Conservation (phyloP, 306 rosid species). For the Cajanus cajan region DNA sequence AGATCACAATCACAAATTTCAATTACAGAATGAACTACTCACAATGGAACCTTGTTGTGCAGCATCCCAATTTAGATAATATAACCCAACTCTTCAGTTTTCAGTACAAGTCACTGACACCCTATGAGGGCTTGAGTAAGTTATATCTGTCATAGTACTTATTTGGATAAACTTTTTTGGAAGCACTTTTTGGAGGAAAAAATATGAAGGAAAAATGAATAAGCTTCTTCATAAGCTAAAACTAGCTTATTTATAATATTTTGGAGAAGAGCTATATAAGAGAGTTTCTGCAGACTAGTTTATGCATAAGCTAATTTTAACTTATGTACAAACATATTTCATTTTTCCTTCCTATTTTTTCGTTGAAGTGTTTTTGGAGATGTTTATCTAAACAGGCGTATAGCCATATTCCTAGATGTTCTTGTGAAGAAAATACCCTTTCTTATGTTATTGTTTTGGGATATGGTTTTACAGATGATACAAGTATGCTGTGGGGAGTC, state of each 20-base stretch:
- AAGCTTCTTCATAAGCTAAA: too few species aligned
- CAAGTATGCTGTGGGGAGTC: constrained; percentile 92
- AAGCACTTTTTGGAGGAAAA: too few species aligned
- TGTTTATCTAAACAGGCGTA: too few species aligned
- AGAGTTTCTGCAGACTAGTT: too few species aligned
- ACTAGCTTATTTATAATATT: too few species aligned
- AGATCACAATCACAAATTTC: constrained; percentile 90
- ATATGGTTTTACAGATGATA: constrained; percentile 74
- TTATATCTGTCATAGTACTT: constrained; percentile 20
- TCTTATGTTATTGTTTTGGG: constrained; percentile 6
- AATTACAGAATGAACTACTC: constrained; percentile 95
- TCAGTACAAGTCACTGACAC: constrained; percentile 73
- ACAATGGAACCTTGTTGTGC: constrained; percentile 91
- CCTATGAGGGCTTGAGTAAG: constrained; percentile 95
- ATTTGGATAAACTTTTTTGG: too few species aligned
- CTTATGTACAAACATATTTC: too few species aligned
- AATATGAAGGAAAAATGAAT: too few species aligned
- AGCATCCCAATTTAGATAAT: constrained; percentile 94
- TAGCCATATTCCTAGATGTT: not conserved
- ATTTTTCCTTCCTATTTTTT: too few species aligned
- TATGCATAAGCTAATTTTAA: too few species aligned
- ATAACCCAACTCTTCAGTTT: constrained; percentile 89
- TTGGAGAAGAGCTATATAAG: too few species aligned
- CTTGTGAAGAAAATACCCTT: not conserved
- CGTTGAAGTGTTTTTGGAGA: too few species aligned